These are phyloP conservation scores for Saccharomycopsis javanensis DNA, from an alignment of 805 yeast genomes.

Conservation along the genomic window DNA sequence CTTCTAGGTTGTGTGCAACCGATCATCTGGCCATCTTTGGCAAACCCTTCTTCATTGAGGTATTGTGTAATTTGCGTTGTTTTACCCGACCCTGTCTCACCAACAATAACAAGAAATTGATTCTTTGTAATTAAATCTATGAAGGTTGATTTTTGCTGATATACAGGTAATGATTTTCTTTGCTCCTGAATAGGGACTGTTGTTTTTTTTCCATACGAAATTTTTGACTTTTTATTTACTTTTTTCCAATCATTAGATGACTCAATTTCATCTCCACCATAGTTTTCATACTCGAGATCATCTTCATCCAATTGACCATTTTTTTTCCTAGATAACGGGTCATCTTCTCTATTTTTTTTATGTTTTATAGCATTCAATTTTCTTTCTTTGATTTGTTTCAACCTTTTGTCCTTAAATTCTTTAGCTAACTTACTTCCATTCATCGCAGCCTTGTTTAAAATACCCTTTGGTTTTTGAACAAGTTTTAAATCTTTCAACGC, in stretches of 20 bases:
- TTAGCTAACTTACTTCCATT: constrained; percentile 60
- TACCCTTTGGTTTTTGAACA: constrained; percentile 70
- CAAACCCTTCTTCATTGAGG: constrained; percentile 62
- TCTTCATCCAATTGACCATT: constrained; percentile 1
- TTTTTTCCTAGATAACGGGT: constrained; percentile 3
- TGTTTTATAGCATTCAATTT: constrained; percentile 28
- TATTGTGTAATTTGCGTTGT: constrained; percentile 91
- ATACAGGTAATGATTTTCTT: constrained; percentile 62
- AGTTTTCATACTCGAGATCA: no score
- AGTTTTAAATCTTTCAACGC: constrained; percentile 42
- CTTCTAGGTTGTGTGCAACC: constrained; percentile 80
- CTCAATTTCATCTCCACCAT: constrained; percentile 11
- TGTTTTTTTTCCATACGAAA: constrained; percentile 21
- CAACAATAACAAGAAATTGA: constrained; percentile 76
- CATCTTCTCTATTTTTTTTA: constrained; percentile 22
- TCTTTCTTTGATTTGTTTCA: constrained; percentile 37
- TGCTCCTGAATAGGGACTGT: constrained; percentile 41
- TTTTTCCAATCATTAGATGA: constrained; percentile 10
- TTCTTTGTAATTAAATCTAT: constrained; percentile 56
- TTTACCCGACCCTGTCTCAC: constrained; percentile 97
- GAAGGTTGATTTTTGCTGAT: constrained; percentile 47
- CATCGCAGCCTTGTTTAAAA: constrained; percentile 65
- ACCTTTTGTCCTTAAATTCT: constrained; percentile 51
- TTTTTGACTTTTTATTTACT: constrained; percentile 17
- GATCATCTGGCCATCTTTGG: constrained; percentile 30